Conservation (phyloP, 2,329 filamentous ascomycete species). For the Fusarium udum region DNA sequence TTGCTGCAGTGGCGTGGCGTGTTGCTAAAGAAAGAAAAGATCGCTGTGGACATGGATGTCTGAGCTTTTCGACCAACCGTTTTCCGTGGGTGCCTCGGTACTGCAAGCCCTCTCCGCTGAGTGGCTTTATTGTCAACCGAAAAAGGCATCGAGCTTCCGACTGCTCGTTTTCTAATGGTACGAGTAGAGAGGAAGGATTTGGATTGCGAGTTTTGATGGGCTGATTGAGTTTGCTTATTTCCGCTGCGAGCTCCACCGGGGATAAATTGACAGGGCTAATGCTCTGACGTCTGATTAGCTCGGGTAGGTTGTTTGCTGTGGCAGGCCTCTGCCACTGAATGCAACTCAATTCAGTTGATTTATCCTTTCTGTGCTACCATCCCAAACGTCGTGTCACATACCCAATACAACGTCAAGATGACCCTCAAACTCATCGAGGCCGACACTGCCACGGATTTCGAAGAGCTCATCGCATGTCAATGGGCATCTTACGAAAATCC, state of each 20-base stretch:
- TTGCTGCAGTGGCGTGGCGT: not conserved
- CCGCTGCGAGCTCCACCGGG: not conserved
- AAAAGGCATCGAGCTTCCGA: not conserved
- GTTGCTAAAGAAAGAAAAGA: not conserved
- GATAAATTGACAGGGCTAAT: not conserved
- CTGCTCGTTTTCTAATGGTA: not conserved
- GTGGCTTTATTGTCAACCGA: not conserved
- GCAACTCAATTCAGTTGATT: not conserved
- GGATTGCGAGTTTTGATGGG: not conserved
- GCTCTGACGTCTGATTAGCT: not conserved
- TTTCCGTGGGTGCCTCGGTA: not conserved
- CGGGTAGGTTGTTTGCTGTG: not conserved
- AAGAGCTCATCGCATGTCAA: constrained; percentile 32
- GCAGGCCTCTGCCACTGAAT: not conserved
- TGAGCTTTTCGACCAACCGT: not conserved
- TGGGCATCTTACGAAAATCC: constrained; percentile 31
- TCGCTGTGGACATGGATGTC: not conserved
- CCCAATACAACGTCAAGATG: constrained; percentile 5
- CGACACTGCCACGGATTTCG: constrained; percentile 25
- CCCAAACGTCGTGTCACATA: not conserved
- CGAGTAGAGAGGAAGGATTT: not conserved
- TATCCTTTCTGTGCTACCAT: not conserved
- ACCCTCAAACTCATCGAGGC: constrained; percentile 29
- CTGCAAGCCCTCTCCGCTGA: not conserved
- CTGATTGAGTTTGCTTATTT: not conserved